Evolutionary conservation across 2,329 filamentous ascomycete species (phyloP).

Genomic region (Dothiorella sarmentorum): DNA sequence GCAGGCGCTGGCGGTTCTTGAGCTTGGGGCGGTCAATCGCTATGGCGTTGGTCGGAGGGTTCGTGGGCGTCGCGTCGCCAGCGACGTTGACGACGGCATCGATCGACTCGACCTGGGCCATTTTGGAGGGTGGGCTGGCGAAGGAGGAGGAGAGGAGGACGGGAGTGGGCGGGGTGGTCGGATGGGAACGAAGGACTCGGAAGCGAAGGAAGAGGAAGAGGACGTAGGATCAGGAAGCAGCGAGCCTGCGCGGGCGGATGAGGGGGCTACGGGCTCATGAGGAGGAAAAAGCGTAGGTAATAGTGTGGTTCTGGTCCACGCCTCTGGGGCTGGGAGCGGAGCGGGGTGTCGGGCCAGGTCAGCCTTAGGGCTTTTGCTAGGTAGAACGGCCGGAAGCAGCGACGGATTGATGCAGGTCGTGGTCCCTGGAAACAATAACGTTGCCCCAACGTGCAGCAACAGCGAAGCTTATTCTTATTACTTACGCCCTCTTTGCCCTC

Average conservation of each 20-base stretch:
- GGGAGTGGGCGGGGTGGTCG: background rate
- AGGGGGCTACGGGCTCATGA: background rate
- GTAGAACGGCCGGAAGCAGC: background rate
- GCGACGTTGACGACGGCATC: conserved; percentile 8
- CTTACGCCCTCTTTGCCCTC: background rate
- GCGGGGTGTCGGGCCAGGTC: background rate
- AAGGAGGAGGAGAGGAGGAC: background rate
- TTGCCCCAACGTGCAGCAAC: background rate
- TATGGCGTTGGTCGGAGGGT: conserved; percentile 4
- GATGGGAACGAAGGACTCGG: background rate
- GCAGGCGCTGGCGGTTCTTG: conserved; percentile 65
- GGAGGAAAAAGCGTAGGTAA: conserved; percentile 1
- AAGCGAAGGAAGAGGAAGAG: background rate
- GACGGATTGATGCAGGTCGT: no score
- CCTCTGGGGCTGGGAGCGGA: background rate
- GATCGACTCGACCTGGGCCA: conserved; percentile 16
- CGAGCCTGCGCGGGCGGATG: background rate
- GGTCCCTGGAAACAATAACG: no score
- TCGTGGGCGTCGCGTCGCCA: background rate
- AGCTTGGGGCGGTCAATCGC: conserved; percentile 45
- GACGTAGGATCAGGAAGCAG: background rate
- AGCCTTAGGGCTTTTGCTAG: background rate
- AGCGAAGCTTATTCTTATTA: no score
- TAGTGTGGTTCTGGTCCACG: background rate
- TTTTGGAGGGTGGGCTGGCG: background rate